Conservation (phyloP, 2,329 filamentous ascomycete species). For the Domatiomyces catenatus region DNA sequence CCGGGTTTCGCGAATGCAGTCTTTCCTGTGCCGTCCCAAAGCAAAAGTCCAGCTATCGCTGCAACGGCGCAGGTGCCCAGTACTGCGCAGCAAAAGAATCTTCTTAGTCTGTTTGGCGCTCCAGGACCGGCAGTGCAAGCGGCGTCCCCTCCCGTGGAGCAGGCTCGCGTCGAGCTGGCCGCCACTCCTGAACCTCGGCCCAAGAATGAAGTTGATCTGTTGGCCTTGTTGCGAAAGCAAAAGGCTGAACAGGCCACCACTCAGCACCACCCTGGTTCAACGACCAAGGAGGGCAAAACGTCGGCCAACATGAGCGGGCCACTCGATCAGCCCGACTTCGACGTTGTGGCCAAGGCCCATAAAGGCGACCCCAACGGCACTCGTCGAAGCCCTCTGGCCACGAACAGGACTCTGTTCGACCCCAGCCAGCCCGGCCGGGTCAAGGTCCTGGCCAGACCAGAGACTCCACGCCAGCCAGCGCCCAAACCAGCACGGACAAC, state of each 20-base stretch:
- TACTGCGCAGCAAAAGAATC: neutral
- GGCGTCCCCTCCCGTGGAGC: conserved; percentile 6
- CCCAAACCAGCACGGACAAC: conserved; percentile 7
- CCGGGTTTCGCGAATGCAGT: neutral
- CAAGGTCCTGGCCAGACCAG: conserved; percentile 16
- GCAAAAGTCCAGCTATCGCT: neutral
- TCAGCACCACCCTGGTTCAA: neutral
- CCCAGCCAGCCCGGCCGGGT: conserved; percentile 15
- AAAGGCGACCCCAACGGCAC: conserved; percentile 6
- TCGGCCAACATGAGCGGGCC: conserved; percentile 28
- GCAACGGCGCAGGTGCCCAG: neutral
- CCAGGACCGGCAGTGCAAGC: neutral
- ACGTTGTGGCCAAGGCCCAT: conserved; percentile 14
- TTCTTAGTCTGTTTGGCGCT: neutral
- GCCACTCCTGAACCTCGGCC: conserved; percentile 1
- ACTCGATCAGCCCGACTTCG: conserved; percentile 26
- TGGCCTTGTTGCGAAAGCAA: conserved; percentile 8
- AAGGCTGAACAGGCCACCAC: neutral
- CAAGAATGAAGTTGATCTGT: conserved; percentile 8
- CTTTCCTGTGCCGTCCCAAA: neutral
- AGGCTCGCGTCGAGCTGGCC: neutral
- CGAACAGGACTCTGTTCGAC: conserved; percentile 13
- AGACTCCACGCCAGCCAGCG: conserved; percentile 9
- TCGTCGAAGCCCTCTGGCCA: conserved; percentile 11
- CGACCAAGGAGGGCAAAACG: conserved; percentile 15